Evolutionary conservation across 2,329 filamentous ascomycete genomes (phyloP), one percentile per base, ranked within the genome.

Genomic region (Hypoxylon sp.): DNA sequence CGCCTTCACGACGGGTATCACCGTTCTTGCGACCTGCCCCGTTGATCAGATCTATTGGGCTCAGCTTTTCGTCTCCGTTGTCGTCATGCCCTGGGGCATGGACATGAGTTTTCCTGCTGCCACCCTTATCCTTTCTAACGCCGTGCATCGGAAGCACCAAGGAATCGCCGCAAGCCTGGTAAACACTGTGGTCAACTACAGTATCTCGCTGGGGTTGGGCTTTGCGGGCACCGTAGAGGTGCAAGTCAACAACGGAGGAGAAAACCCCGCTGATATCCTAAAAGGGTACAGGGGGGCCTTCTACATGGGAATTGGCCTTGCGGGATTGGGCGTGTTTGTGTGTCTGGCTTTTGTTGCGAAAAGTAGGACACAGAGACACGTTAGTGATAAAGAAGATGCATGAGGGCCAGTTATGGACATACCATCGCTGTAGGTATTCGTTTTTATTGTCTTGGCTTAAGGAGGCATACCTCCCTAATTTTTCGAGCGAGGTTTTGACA

Each of bases 101-200:
- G 80, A 84, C 57, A 80, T 83, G 75, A 76, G 71, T 8, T 82
- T 82, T 51, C 80, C 80, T 1, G 75, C 78, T 0, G 78, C 75
- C 0, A 81, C 76, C 0, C 60, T 83, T 2, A 72, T 82, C 20
- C 69, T 83, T 6, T 75, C 71, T 13, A 74, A 81, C 49, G 67
- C 65, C 1, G 60, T 70, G 26, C 64, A 61, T 23, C 57, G 57
- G 17, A 63, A 67, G 21, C 65, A 70, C 31, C 67, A 70, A 29
- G 67, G 67, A 2, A 65, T 69, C 23, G 67, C 60, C 2, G 67
- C 67, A 0, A 77, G 73, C 16, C 62, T 84, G 20, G 76, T 84
- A 41, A 80, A 75, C 40, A 83, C 80, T 0, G 69, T 82, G 15
- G 76, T 84, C 37, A 83, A 84, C 61, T 84, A 84, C 60, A 76